Conservation (phyloP, 768 basidiomycete genomes). For the Lyophyllum atratum region DNA sequence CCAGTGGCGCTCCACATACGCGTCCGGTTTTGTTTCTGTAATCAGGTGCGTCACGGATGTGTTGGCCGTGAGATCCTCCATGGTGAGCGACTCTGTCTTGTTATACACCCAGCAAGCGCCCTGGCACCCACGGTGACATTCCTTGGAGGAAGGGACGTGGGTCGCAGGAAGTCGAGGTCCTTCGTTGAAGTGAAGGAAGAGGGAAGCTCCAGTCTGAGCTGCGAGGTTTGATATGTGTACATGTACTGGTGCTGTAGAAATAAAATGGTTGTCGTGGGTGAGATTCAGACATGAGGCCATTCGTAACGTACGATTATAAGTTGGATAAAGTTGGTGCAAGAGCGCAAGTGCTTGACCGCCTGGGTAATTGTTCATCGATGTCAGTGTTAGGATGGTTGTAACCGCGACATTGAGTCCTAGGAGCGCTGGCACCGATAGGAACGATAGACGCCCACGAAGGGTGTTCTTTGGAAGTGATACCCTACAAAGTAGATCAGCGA, state of each 20-base stretch:
- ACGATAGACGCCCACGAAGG: conserved; percentile 45
- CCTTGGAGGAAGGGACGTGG: conserved; percentile 9
- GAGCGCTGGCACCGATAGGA: conserved; percentile 47
- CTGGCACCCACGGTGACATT: conserved; percentile 9
- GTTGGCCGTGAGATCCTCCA: conserved; percentile 37
- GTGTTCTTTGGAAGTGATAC: conserved; percentile 48
- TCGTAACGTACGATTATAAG: too few relatives aligned
- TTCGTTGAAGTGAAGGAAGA: conserved; percentile 75
- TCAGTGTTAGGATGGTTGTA: conserved; percentile 52
- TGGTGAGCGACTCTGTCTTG: conserved; percentile 72
- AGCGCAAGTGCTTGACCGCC: conserved; percentile 72
- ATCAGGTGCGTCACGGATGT: conserved; percentile 63
- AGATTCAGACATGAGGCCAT: not conserved
- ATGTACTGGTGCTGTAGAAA: conserved; percentile 31
- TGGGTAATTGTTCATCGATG: conserved; percentile 84
- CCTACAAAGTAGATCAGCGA: conserved; percentile 28
- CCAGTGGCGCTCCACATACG: conserved; percentile 37
- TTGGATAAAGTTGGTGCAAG: conserved; percentile 58
- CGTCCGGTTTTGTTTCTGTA: conserved; percentile 42
- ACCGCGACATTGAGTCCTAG: conserved; percentile 53
- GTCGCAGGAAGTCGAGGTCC: conserved; percentile 46
- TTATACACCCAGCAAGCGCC: conserved; percentile 65
- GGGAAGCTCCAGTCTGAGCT: conserved; percentile 87
- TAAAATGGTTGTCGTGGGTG: not conserved
- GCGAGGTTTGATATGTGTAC: conserved; percentile 86